Evolutionary conservation across 495 filamentous ascomycete species (phyloP).

Genomic region (Penicillium fimorum): DNA sequence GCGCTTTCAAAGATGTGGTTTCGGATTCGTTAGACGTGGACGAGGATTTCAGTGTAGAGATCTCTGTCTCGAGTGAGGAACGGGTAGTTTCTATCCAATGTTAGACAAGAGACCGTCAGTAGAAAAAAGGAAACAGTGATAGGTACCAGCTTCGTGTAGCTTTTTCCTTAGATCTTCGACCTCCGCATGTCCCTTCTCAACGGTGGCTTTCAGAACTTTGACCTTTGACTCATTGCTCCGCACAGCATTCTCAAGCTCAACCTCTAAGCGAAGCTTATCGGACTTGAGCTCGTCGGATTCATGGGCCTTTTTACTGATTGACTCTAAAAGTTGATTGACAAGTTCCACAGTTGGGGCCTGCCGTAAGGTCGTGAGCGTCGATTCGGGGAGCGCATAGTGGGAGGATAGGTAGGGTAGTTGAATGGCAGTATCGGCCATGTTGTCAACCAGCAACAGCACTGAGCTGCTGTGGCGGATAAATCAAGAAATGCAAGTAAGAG

Average conservation of each 20-base stretch:
- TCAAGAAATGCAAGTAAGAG: not conserved
- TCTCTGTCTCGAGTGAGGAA: conserved; percentile 73
- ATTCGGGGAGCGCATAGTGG: conserved; percentile 70
- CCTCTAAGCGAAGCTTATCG: conserved; percentile 79
- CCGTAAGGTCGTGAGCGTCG: conserved; percentile 60
- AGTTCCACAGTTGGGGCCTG: conserved; percentile 76
- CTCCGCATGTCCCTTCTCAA: conserved; percentile 80
- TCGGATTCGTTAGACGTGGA: conserved; percentile 75
- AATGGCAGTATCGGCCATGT: conserved; percentile 72
- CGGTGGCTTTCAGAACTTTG: conserved; percentile 71
- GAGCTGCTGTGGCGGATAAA: conserved; percentile 15
- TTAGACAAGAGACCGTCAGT: conserved; percentile 18
- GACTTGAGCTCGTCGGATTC: conserved; percentile 76
- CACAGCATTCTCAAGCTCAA: conserved; percentile 90
- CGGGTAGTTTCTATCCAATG: conserved; percentile 56
- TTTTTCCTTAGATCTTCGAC: conserved; percentile 74
- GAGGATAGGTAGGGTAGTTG: conserved; percentile 74
- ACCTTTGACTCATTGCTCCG: conserved; percentile 76
- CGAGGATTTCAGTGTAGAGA: conserved; percentile 73
- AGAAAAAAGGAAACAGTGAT: not conserved
- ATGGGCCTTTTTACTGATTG: conserved; percentile 68
- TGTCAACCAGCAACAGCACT: conserved; percentile 29
- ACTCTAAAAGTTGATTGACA: conserved; percentile 64
- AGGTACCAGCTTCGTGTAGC: conserved; percentile 75
- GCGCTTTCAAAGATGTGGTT: conserved; percentile 67